Evolutionary conservation across 1,284 basidiomycete genomes (phyloP).

Genomic region (Puccinia hordei): DNA sequence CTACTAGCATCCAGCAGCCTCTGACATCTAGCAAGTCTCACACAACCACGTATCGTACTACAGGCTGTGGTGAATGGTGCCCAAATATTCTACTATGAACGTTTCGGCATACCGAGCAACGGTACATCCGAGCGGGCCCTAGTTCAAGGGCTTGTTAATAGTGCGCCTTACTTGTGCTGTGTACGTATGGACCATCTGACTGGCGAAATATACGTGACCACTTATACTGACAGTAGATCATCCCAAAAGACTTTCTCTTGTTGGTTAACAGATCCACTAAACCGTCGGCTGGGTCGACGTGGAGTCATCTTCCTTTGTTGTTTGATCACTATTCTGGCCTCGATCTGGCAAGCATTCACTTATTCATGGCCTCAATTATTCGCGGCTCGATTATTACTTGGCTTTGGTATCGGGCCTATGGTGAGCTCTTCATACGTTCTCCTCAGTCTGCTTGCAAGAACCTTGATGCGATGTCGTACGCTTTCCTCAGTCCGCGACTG

Average conservation of each 20-base stretch:
- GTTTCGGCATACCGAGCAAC: conserved; percentile 26
- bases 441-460: not conserved
- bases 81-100: conserved; percentile 42
- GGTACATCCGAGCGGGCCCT: conserved; percentile 53
- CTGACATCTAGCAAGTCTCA: not conserved
- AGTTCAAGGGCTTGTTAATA: conserved; percentile 72
- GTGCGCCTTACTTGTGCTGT: conserved; percentile 70
- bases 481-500: conserved; percentile 62
- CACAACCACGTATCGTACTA: not conserved
- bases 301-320: conserved; percentile 75
- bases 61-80: conserved; percentile 42
- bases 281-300: conserved; percentile 70
- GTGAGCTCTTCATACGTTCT: not conserved
- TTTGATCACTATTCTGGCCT: conserved; percentile 67
- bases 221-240: not conserved
- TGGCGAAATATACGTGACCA: not conserved
- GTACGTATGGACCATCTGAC: conserved; percentile 39
- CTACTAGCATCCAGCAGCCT: too few relatives aligned
- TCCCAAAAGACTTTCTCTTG: conserved; percentile 54
- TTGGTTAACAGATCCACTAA: conserved; percentile 75
- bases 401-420: conserved; percentile 72
- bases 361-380: conserved; percentile 69
- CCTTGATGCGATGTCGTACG: not conserved
- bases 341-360: conserved; percentile 71
- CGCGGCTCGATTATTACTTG: conserved; percentile 69